Percentiles rank a stretch among this genome's conserved stretches.
Evolutionary conservation across 2,329 filamentous ascomycete genomes (phyloP).

Genomic region (Trichoderma breve): DNA sequence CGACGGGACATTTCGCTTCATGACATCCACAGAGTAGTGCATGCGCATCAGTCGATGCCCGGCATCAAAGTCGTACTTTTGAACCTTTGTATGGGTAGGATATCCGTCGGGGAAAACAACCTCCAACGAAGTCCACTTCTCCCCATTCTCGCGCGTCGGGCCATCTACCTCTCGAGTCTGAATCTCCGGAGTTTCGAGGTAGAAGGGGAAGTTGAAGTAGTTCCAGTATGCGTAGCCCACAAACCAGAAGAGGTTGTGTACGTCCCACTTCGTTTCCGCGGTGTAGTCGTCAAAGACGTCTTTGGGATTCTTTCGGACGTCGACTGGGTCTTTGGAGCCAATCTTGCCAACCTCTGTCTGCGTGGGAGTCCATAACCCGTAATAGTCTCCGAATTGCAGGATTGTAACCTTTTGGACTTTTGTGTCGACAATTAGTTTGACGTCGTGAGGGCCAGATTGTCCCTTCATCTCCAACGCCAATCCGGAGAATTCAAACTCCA

Average conservation of each 20-base stretch:
- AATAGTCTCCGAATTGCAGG: neutral
- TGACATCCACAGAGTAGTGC: neutral
- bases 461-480: neutral
- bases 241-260: neutral
- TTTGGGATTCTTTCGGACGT: neutral
- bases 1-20: neutral
- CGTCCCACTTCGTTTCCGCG: neutral
- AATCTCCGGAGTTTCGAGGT: neutral
- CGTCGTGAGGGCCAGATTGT: neutral
- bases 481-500: neutral
- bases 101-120: neutral
- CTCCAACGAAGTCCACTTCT: neutral
- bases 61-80: neutral
- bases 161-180: neutral
- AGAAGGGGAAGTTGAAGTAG: conserved; percentile 1
- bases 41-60: neutral
- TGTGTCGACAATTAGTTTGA: neutral
- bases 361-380: neutral
- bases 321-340: neutral
- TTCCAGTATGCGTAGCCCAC: conserved; percentile 1
- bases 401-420: neutral
- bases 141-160: neutral
- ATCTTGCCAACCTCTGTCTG: neutral
- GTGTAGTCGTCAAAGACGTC: neutral
- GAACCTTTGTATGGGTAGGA: neutral